A percentile compares a stretch with the other conserved stretches of the same genome.
These are phyloP conservation scores for Penicillium macrosclerotiorum DNA, from an alignment of 495 filamentous ascomycete genomes.

Conservation along the genomic window DNA sequence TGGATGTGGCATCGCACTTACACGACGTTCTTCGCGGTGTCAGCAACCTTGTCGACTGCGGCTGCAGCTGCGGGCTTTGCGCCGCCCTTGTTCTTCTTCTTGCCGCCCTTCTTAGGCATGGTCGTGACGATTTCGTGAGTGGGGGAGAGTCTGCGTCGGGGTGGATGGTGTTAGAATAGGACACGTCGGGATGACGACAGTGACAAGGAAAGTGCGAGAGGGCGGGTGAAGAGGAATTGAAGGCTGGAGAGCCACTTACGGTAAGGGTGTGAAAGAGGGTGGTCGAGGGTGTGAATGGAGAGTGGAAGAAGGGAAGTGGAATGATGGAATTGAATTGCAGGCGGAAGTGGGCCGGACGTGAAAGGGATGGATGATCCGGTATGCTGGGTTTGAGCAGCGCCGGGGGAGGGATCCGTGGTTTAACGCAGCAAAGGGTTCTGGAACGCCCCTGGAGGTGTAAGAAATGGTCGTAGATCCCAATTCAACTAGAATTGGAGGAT, in stretches of 20 bases:
- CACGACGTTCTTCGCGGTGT: conserved; percentile 40
- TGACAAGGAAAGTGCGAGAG: background rate
- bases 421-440: conserved; percentile 1
- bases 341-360: conserved; percentile 17
- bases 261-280: conserved; percentile 1
- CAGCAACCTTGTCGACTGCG: conserved; percentile 31
- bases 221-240: background rate
- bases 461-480: background rate
- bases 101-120: conserved; percentile 50
- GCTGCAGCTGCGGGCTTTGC: conserved; percentile 29
- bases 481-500: too few relatives aligned
- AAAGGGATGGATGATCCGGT: conserved; percentile 31
- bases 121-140: conserved; percentile 17
- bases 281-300: conserved; percentile 4
- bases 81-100: conserved; percentile 40
- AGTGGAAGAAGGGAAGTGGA: conserved; percentile 8
- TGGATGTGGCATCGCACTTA: conserved; percentile 25
- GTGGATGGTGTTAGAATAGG: conserved; percentile 7
- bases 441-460: conserved; percentile 3
- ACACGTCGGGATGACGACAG: conserved; percentile 20
- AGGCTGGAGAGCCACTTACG: conserved; percentile 6
- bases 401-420: conserved; percentile 18
- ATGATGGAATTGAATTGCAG: conserved; percentile 4
- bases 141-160: conserved; percentile 9
- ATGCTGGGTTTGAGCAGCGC: conserved; percentile 15